These are phyloP conservation scores for Tricholoma hemisulphureum DNA, from an alignment of 768 basidiomycete genomes.

Conservation along the genomic window DNA sequence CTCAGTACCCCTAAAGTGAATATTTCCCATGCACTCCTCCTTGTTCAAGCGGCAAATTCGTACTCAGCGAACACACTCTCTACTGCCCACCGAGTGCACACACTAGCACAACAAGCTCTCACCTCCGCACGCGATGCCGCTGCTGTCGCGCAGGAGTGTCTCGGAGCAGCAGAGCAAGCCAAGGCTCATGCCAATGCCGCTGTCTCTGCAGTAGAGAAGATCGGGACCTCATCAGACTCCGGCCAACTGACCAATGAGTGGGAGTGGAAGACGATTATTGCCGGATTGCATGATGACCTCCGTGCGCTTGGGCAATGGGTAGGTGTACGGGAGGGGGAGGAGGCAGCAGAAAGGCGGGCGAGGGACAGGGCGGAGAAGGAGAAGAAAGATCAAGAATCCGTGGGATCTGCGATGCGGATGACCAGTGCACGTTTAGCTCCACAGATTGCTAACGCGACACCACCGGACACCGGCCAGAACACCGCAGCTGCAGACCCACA, in stretches of 20 bases:
- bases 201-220: slow-evolving; percentile 20
- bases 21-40: slow-evolving; percentile 13
- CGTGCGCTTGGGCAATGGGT: slow-evolving; percentile 16
- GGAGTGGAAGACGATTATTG: slow-evolving; percentile 11
- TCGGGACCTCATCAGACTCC: background rate
- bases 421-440: background rate
- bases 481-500: background rate
- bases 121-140: slow-evolving; percentile 26
- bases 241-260: slow-evolving; percentile 3
- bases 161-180: slow-evolving; percentile 23
- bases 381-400: slow-evolving; percentile 1
- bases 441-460: background rate
- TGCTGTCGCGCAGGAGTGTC: slow-evolving; percentile 24
- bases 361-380: slow-evolving; percentile 11
- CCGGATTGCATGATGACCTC: slow-evolving; percentile 16
- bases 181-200: slow-evolving; percentile 22
- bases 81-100: slow-evolving; percentile 25
- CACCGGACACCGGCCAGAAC: background rate
- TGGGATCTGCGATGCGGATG: slow-evolving; percentile 5
- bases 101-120: slow-evolving; percentile 31
- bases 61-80: slow-evolving; percentile 22
- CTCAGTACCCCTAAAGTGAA: slow-evolving; percentile 14
- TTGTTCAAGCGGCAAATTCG: slow-evolving; percentile 23
- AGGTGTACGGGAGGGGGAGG: slow-evolving; percentile 16
- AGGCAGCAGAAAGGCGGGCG: slow-evolving; percentile 14